Conservation (phyloP, 2,329 filamentous ascomycete species). For the Aspergillus versicolor region DNA sequence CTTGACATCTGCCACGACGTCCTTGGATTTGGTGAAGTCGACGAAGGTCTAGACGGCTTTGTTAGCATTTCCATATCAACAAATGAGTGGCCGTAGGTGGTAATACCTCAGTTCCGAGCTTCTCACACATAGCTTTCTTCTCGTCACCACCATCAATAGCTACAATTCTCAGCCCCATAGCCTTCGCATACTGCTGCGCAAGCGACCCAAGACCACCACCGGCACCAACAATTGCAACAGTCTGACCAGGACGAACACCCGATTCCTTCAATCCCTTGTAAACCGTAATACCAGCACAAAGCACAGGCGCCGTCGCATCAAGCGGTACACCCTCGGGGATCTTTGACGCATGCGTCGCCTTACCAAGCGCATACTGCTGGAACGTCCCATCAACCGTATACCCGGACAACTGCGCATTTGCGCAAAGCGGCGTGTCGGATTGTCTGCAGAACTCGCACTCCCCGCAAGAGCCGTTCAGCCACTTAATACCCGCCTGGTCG, state of each 20-base stretch:
- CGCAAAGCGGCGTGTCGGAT: slow-evolving; percentile 77
- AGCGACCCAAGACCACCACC: slow-evolving; percentile 79
- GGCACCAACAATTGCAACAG: slow-evolving; percentile 77
- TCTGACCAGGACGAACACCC: slow-evolving; percentile 67
- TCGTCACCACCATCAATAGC: slow-evolving; percentile 81
- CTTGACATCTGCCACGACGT: slow-evolving; percentile 79
- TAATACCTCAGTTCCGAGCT: slow-evolving; percentile 62
- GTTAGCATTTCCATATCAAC: background rate
- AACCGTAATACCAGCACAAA: slow-evolving; percentile 83
- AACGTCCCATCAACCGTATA: slow-evolving; percentile 92
- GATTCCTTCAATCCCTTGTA: slow-evolving; percentile 90
- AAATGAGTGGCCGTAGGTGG: too few relatives aligned
- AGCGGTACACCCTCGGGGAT: slow-evolving; percentile 75
- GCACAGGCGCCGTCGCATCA: slow-evolving; percentile 72
- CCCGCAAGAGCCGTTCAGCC: slow-evolving; percentile 85
- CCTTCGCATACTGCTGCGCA: slow-evolving; percentile 84
- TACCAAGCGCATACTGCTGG: slow-evolving; percentile 87
- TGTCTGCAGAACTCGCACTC: slow-evolving; percentile 77
- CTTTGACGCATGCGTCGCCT: slow-evolving; percentile 78
- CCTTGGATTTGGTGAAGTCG: slow-evolving; percentile 67
- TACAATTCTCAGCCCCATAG: slow-evolving; percentile 79
- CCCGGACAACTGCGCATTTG: slow-evolving; percentile 71
- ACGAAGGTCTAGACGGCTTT: slow-evolving; percentile 66
- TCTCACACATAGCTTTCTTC: slow-evolving; percentile 66
- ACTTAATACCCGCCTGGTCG: slow-evolving; percentile 46